A percentile compares a stretch with the other conserved stretches of the same genome.
Evolutionary conservation across 2,329 filamentous ascomycete species (phyloP).

Genomic region (Sclerotiophoma versabilis): DNA sequence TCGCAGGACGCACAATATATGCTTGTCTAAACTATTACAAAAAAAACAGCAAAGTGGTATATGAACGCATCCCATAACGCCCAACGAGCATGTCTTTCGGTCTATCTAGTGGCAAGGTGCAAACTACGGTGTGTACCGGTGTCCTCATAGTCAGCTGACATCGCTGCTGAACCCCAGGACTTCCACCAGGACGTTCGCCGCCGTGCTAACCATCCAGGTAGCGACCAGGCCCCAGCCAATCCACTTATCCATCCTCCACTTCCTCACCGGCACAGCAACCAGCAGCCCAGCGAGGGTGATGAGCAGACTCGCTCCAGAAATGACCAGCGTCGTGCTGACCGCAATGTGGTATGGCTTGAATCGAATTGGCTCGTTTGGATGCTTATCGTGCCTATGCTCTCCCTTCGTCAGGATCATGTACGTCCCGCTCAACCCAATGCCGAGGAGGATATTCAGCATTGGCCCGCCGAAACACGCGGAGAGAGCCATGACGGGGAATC

Average conservation of each 20-base stretch:
- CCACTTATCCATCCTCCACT: conserved; percentile 48
- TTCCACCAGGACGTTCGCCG: conserved; percentile 83
- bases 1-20: too few species aligned
- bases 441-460: conserved; percentile 95
- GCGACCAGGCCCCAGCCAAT: conserved; percentile 80
- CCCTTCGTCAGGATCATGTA: conserved; percentile 83
- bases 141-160: conserved; percentile 27
- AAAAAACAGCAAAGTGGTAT: conserved; percentile 9
- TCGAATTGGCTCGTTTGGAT: conserved; percentile 68
- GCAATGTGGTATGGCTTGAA: conserved; percentile 84
- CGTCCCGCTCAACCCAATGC: conserved; percentile 88
- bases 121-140: not conserved
- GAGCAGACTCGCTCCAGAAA: conserved; percentile 84
- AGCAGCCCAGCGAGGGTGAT: conserved; percentile 80
- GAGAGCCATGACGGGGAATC: conserved; percentile 94
- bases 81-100: not conserved
- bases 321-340: conserved; percentile 82
- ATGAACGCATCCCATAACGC: conserved; percentile 3
- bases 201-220: conserved; percentile 81
- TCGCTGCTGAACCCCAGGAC: conserved; percentile 54
- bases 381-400: conserved; percentile 68
- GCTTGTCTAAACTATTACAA: too few species aligned
- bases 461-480: conserved; percentile 98
- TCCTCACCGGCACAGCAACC: conserved; percentile 71
- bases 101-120: not conserved